Conservation (phyloP, 2,329 filamentous ascomycete genomes). For the Neocucurbitaria cava region DNA sequence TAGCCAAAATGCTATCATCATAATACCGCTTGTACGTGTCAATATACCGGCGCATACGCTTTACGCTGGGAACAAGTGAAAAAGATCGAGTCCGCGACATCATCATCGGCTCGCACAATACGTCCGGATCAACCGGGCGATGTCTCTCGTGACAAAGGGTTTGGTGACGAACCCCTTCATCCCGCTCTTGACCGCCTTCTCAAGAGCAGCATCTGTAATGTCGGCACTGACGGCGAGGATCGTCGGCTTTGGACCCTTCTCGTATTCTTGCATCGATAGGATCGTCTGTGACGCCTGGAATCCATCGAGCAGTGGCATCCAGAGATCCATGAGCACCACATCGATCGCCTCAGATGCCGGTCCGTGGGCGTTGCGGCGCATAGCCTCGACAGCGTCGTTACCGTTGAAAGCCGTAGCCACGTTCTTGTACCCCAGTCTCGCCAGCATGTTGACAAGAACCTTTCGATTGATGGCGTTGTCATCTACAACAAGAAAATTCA, state of each 20-base stretch:
- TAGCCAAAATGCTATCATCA: conserved; percentile 12
- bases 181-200: conserved; percentile 65
- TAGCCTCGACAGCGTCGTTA: conserved; percentile 69
- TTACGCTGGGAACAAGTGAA: conserved; percentile 1
- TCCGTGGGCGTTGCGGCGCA: conserved; percentile 51
- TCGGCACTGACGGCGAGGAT: conserved; percentile 72
- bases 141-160: conserved; percentile 68
- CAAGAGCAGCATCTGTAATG: conserved; percentile 68
- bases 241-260: conserved; percentile 48
- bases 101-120: conserved; percentile 45
- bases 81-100: conserved; percentile 8
- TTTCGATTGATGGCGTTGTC: conserved; percentile 76
- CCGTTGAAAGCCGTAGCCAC: conserved; percentile 73
- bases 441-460: conserved; percentile 70
- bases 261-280: conserved; percentile 54
- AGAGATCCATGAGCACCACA: conserved; percentile 75
- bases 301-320: conserved; percentile 78
- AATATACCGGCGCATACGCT: conserved; percentile 13
- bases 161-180: conserved; percentile 75
- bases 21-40: conserved; percentile 14
- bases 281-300: conserved; percentile 73
- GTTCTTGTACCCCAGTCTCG: conserved; percentile 69
- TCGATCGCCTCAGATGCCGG: conserved; percentile 57
- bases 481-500: conserved; percentile 74
- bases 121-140: conserved; percentile 65